Percentiles rank a stretch among this genome's conserved stretches.
Conservation (phyloP, 352 stramenopile species). For the Lagenidium giganteum region DNA sequence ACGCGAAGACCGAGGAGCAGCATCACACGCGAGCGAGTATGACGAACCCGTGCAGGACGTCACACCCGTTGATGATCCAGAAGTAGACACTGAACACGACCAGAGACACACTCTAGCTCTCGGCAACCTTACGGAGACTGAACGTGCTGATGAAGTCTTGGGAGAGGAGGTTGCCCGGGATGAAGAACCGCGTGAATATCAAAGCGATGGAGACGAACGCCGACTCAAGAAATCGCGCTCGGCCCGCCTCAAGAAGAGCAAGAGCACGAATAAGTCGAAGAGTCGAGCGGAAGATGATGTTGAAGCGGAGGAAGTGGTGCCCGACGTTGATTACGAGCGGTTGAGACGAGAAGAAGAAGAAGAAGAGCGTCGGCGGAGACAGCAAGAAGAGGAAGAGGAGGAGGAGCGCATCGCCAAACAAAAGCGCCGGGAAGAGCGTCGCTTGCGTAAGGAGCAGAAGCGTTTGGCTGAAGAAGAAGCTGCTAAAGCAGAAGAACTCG, state of each 20-base stretch:
- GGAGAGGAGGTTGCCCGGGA: too few relatives aligned
- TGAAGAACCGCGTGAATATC: too few relatives aligned
- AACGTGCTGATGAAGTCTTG: too few relatives aligned
- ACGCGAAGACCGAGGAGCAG: conserved; percentile 1
- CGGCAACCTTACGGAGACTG: too few relatives aligned
- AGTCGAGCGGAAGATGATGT: conserved; percentile 5
- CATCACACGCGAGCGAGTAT: not conserved
- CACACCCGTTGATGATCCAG: conserved; percentile 6
- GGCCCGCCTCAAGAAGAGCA: too few relatives aligned
- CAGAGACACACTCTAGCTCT: too few relatives aligned
- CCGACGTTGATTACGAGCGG: not conserved
- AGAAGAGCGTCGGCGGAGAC: not conserved
- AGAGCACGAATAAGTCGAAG: conserved; percentile 7
- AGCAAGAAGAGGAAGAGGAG: conserved; percentile 6
- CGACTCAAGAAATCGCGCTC: too few relatives aligned
- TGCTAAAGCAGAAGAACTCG: conserved; percentile 7
- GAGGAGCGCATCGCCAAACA: conserved; percentile 9
- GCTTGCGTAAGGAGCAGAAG: conserved; percentile 7
- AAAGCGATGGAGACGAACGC: too few relatives aligned
- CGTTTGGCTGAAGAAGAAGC: conserved; percentile 7
- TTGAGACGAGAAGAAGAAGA: not conserved
- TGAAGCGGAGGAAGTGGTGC: not conserved
- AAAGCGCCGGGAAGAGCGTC: conserved; percentile 12
- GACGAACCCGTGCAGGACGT: conserved; percentile 1
- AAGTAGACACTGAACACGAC: too few relatives aligned